Conservation (phyloP, 441 rosid species). For the Adansonia rubrostipa region DNA sequence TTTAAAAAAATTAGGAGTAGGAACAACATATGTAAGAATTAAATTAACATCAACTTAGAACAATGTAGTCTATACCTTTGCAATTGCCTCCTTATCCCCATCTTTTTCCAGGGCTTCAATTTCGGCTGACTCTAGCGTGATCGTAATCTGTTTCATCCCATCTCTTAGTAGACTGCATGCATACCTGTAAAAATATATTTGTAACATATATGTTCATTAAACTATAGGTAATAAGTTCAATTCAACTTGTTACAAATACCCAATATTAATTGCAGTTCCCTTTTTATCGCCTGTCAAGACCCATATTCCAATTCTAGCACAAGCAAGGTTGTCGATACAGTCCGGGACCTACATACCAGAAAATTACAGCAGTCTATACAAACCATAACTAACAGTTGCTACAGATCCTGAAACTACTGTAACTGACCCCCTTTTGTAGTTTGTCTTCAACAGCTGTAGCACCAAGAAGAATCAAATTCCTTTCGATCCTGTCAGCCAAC, state of each 20-base stretch:
- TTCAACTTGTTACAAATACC: constrained; percentile 48
- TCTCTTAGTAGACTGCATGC: constrained; percentile 82
- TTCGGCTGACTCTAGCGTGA: constrained; percentile 63
- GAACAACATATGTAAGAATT: too few relatives aligned
- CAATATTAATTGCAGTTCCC: constrained; percentile 92
- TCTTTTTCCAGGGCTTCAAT: constrained; percentile 66
- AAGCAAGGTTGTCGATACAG: constrained; percentile 79
- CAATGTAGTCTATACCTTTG: constrained; percentile 41
- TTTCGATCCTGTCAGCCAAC: constrained; percentile 71
- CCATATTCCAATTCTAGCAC: constrained; percentile 85
- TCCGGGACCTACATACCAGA: constrained; percentile 64
- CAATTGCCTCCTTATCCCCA: constrained; percentile 57
- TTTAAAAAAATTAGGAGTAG: too few relatives aligned
- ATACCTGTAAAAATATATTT: constrained; percentile 50
- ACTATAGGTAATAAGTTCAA: too few relatives aligned
- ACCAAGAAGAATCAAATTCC: constrained; percentile 75
- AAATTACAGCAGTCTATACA: constrained; percentile 15
- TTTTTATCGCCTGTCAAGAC: constrained; percentile 92
- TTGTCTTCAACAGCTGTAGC: constrained; percentile 65
- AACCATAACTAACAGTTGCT: constrained; percentile 10
- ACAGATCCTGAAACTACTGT: neutral
- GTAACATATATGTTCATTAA: too few relatives aligned
- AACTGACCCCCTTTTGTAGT: constrained; percentile 54
- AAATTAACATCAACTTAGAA: constrained; percentile 11
- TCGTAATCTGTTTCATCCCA: constrained; percentile 66